These are phyloP conservation scores for Colletotrichum liaoningense DNA, from an alignment of 2,329 filamentous ascomycete genomes.

Conservation along the genomic window DNA sequence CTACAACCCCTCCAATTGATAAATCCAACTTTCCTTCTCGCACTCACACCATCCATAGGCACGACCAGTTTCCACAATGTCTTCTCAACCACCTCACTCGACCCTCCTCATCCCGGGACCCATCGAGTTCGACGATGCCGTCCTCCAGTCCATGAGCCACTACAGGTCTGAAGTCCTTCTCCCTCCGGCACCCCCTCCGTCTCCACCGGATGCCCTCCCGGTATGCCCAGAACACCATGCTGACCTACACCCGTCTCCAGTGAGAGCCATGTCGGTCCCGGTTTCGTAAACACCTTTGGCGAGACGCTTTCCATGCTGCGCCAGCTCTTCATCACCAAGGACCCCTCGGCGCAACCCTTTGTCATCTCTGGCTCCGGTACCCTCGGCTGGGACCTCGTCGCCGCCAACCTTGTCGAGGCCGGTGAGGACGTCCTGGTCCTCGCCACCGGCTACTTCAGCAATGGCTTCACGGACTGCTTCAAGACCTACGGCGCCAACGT, in stretches of 20 bases:
- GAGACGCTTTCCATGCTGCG: slow-evolving; percentile 89
- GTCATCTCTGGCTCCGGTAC: slow-evolving; percentile 95
- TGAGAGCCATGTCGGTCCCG: slow-evolving; percentile 92
- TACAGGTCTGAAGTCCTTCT: slow-evolving; percentile 72
- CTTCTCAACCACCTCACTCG: slow-evolving; percentile 69
- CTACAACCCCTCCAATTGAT: not conserved
- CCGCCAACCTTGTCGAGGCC: slow-evolving; percentile 90
- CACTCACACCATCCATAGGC: slow-evolving; percentile 9
- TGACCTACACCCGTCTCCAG: slow-evolving; percentile 56
- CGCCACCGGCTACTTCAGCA: slow-evolving; percentile 96
- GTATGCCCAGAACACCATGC: slow-evolving; percentile 1
- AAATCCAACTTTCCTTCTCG: slow-evolving; percentile 11
- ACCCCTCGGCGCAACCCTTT: slow-evolving; percentile 87
- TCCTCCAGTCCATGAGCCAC: slow-evolving; percentile 94
- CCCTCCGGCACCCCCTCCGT: not conserved
- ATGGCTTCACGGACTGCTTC: slow-evolving; percentile 93
- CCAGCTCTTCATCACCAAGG: slow-evolving; percentile 92
- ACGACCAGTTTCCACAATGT: slow-evolving; percentile 59
- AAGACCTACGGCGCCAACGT: slow-evolving; percentile 90
- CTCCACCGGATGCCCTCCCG: slow-evolving; percentile 10
- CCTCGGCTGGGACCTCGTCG: slow-evolving; percentile 95
- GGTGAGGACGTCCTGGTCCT: slow-evolving; percentile 93
- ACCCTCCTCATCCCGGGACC: slow-evolving; percentile 96
- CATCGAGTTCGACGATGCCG: slow-evolving; percentile 98
- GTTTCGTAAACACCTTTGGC: slow-evolving; percentile 90